Base-by-base conservation (phyloP, 768 basidiomycete genomes). In the Nidularia sp. region DNA sequence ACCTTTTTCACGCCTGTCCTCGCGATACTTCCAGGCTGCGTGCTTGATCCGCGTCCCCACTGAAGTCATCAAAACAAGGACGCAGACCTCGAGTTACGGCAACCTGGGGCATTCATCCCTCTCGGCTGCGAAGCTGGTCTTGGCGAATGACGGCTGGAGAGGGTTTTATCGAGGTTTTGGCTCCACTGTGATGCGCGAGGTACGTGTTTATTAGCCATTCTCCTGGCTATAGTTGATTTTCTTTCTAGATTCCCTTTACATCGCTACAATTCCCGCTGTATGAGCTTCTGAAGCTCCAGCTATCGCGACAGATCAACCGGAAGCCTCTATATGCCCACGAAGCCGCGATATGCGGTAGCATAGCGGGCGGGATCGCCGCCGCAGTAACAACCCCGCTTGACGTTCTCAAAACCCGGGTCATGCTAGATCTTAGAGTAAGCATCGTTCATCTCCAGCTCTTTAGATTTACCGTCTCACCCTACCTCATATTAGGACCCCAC, bases 181-280 rank as follows among this genome's bases (percentile, higher is more conserved):
- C 0, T 85, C 83, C 29, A 96, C 93, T 0, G 78, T 95, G 49
- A 74, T 73, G 69, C 69, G 73, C 3, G 76, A 77, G 63, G 75
- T 71, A 53, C 46, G 65, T 32, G 31, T 18, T 31, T 29, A 79
- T 31, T 25, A 57, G n/a, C 5, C 76, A 75, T 1, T 76, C 73
- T 4, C 29, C 6, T 25, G 34, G 32, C 39, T 49, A 51, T 18
- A 56, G 50, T 54, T 60, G 22, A 47, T 44, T 48, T 48, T 10
- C 25, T 42, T 44, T 49, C 2, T 60, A 98, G 94, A 93, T 99
- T 41, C 96, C 96, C 1, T 98, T 98, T 74, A 94, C 93, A 2
- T 94, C 92, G 1, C 73, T 98, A 15, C 96, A 98, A 64, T 98
- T 98, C 66, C 96, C 97, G 2, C 69, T 98, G 22, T 99, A 98